A percentile compares a stretch with the other conserved stretches of the same genome.
Evolutionary conservation across 345 rosid species (phyloP).

Genomic region (Gossypium herbaceum): DNA sequence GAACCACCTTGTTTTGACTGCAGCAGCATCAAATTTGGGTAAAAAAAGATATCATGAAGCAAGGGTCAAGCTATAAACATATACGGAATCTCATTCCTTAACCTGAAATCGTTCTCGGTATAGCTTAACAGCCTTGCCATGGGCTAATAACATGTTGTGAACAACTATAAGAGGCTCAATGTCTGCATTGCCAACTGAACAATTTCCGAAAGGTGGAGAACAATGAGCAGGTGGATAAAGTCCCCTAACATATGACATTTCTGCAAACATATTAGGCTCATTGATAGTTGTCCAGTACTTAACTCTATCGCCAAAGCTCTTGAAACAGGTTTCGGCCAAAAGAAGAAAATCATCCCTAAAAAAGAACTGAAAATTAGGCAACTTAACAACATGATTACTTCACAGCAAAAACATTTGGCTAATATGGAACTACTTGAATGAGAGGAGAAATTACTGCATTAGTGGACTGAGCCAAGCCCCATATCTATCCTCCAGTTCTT

Average conservation of each 20-base stretch:
- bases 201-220: conserved; percentile 38
- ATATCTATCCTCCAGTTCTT: conserved; percentile 37
- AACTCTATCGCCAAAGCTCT: conserved; percentile 39
- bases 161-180: conserved; percentile 28
- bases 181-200: conserved; percentile 40
- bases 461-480: conserved; percentile 39
- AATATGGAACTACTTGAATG: neutral
- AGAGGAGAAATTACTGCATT: conserved; percentile 29
- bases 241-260: conserved; percentile 35
- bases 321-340: conserved; percentile 38
- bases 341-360: conserved; percentile 41
- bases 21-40: neutral
- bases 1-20: conserved; percentile 38
- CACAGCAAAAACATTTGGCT: neutral
- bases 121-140: conserved; percentile 35
- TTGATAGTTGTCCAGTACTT: conserved; percentile 41
- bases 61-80: neutral
- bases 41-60: neutral
- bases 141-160: conserved; percentile 41
- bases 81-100: neutral
- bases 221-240: conserved; percentile 36
- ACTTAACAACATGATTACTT: neutral
- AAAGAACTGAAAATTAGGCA: neutral
- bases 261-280: conserved; percentile 33
- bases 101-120: conserved; percentile 36